Base-by-base conservation (phyloP, 805 yeast genomes). In the Torulaspora gathmanii region DNA sequence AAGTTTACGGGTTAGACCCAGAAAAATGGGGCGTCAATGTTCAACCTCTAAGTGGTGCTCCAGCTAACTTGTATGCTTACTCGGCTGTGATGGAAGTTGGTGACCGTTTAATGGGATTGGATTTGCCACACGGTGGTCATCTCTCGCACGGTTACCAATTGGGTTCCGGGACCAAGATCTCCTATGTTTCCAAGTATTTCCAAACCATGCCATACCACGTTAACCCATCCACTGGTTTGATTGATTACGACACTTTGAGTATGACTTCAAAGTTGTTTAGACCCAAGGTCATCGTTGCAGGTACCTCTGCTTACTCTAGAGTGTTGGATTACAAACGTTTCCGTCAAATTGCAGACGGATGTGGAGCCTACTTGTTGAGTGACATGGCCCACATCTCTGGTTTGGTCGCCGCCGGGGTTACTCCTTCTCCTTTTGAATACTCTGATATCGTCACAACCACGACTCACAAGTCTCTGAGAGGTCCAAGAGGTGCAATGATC, bases 381-480 rank as follows among this genome's bases (percentile, higher is more conserved):
- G 99, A 91, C 67, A 91, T 91, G 98, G 96, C 99, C 26, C 99
- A 91, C 69, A 91, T 89, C 53, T 87, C 97, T 19, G 99, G 99
- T 56, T 75, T 91, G 53, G 86, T 91, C 42, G 91, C 99, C 45
- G 96, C 97, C 39, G 93, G 90, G 54, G 96, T 89, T 45, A 83
- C 86, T 35, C 89, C 86, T 58, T 86, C 95, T 31, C 99, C 99
- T 47, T 91, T 91, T 72, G 83, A 83, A 61, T 80, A 83, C 69
- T 85, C 96, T 46, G 99, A 91, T 71, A 86, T 91, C 58, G 98
- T 91, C 64, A 91, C 99, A 53, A 91, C 98, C 52, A 91, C 99
- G 44, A 89, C 97, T 31, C 99, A 91, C 75, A 91, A 91, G 73
- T 89, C 97, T 15, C 79, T 91, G 63, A 86, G 99, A 75, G 99